Base-by-base conservation (phyloP, 1,284 basidiomycete genomes). In the Rhizoctonia solani region DNA sequence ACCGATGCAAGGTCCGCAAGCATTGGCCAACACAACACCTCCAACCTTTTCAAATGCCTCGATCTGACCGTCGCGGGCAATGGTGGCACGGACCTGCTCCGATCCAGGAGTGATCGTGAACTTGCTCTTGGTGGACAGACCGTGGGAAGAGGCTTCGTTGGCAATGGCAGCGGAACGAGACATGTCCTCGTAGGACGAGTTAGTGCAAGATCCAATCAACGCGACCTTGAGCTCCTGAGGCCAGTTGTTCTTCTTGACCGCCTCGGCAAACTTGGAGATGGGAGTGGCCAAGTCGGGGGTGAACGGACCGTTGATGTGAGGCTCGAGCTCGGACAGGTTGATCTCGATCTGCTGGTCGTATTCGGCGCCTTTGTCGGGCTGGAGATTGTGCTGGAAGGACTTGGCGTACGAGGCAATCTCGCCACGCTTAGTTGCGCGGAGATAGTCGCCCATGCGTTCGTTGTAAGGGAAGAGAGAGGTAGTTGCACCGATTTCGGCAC, bases 131-230 rank as follows among this genome's bases (percentile, higher is more conserved):
- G 89, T 85, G 74, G 87, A 83, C 70, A 98, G 85, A 74, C 97
- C 95, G 77, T 96, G 95, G 14, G 82, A 82, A 65, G 86, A 79
- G 71, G 95, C 97, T 81, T 99, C 89, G 73, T 85, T 85, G 73
- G 92, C 95, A 75, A 99, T 98, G 63, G 91, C 90, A 54, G 95
- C 95, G 49, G 95, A 92, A 76, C 97, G 94, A 54, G 93, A 92
- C 96, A 99, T 98, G 82, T 99, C 97, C 82, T 99, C 97, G 79
- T 99, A 99, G 30, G 97, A 99, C 56, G 96, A 99, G 87, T 99
- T 99, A 79, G 97, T 99, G 90, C 96, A 99, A 58, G 97, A 99
- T 69, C 97, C 96, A 77, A 99, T 99, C 69, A 99, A 87, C 70
- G 87, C 93, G 74, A 98, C 97, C 83, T 93, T 95, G 82, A 99